Percentiles rank a stretch among this genome's conserved stretches.
phyloP scores from a whole-genome alignment of 2,329 filamentous ascomycete genomes.

The Trichoderma koningiopsis region DNA sequence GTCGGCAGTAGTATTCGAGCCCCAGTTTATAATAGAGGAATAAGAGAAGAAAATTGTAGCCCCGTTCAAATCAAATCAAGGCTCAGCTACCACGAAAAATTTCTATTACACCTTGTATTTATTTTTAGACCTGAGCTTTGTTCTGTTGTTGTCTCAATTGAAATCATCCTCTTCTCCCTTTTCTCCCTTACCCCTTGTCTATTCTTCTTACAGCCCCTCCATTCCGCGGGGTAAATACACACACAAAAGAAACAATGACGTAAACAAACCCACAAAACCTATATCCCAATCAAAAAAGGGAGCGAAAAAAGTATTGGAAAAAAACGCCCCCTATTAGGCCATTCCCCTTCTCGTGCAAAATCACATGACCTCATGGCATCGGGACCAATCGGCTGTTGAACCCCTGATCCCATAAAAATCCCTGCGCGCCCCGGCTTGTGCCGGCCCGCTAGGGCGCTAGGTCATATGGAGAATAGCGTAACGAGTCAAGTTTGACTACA shows the following conservation, averaged over 20 bases:
- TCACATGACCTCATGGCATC: slow-evolving; percentile 15
- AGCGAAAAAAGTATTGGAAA: not conserved
- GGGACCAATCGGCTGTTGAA: slow-evolving; percentile 25
- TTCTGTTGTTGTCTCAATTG: not conserved
- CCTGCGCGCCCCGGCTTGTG: slow-evolving; percentile 25
- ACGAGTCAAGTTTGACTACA: slow-evolving; percentile 26
- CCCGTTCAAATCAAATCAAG: not conserved
- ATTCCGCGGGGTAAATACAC: slow-evolving; percentile 20
- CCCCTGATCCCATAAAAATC: not conserved
- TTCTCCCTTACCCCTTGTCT: not conserved
- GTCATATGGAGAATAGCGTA: not conserved
- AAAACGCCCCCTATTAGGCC: not conserved
- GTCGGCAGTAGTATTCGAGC: not conserved
- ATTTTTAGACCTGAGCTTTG: not conserved
- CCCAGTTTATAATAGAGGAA: not conserved
- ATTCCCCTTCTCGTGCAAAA: not conserved
- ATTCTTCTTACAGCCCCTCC: slow-evolving; percentile 14
- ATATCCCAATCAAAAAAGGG: not conserved
- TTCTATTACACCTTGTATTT: not conserved
- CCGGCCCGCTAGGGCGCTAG: slow-evolving; percentile 24
- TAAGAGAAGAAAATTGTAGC: not conserved
- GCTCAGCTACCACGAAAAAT: not conserved
- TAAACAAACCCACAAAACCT: not conserved
- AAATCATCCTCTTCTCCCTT: not conserved
- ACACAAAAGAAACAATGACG: not conserved